These are phyloP conservation scores for Blastocladiella emersonii DNA, from an alignment of 371 early-diverging fungal species.

Conservation along the genomic window DNA sequence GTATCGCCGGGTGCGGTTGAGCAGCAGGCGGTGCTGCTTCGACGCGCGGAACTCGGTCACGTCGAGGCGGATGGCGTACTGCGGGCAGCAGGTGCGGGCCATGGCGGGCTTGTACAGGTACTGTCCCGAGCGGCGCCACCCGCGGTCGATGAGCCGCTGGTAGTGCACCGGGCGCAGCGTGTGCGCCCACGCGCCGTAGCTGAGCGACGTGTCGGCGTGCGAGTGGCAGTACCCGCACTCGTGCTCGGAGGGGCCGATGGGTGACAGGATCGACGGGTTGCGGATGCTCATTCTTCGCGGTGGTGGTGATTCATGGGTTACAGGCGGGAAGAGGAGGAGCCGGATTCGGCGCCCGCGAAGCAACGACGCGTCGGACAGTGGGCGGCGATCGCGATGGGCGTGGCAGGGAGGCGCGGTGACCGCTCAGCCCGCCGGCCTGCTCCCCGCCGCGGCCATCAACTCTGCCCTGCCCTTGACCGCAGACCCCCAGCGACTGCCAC, in stretches of 20 bases:
- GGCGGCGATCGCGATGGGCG: too few relatives aligned
- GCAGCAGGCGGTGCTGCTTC: conserved; percentile 54
- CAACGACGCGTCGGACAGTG: too few relatives aligned
- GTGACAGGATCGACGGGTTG: conserved; percentile 17
- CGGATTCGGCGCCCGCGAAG: too few relatives aligned
- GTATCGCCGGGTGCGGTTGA: conserved; percentile 41
- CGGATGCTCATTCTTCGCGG: conserved; percentile 10
- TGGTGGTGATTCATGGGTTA: too few relatives aligned
- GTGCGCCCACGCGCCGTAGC: conserved; percentile 1
- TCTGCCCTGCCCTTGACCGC: too few relatives aligned
- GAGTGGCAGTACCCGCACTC: conserved; percentile 44
- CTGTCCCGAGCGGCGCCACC: conserved; percentile 52
- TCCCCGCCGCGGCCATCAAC: too few relatives aligned
- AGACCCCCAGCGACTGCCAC: too few relatives aligned
- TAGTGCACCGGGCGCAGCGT: conserved; percentile 28
- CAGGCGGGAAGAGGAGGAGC: too few relatives aligned
- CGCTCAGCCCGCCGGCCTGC: too few relatives aligned
- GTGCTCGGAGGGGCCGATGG: conserved; percentile 22
- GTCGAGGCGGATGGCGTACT: conserved; percentile 48
- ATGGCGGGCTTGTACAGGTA: conserved; percentile 50
- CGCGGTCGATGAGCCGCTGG: conserved; percentile 46
- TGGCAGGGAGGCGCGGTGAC: too few relatives aligned
- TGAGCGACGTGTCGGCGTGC: background rate
- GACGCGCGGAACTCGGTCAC: conserved; percentile 28
- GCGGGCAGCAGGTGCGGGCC: conserved; percentile 47